phyloP scores from a whole-genome alignment of 1,139 yeast species.

The Taphrina betulina region DNA sequence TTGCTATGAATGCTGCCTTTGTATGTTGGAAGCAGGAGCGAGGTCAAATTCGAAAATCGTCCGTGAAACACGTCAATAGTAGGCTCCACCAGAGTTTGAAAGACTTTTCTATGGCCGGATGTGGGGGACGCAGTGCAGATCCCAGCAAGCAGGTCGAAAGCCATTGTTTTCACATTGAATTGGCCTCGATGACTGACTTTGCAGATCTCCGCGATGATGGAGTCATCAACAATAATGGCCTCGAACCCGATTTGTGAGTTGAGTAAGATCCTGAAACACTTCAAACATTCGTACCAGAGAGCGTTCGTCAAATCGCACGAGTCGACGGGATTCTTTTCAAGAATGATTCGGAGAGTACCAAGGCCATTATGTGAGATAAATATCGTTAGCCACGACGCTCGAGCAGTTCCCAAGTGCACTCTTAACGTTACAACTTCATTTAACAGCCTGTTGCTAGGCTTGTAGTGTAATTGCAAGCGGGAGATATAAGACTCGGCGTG shows the following conservation, averaged over 20 bases:
- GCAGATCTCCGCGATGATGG: neutral
- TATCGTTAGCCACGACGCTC: conserved; percentile 1
- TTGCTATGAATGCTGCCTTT: neutral
- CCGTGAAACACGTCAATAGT: neutral
- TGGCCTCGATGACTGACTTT: neutral
- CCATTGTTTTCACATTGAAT: neutral
- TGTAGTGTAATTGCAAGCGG: neutral
- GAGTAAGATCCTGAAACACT: conserved; percentile 21
- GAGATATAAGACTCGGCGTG: neutral
- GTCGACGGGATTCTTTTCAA: neutral
- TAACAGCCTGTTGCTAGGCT: neutral
- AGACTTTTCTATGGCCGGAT: neutral
- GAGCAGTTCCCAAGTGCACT: conserved; percentile 12
- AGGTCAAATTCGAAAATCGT: conserved; percentile 3
- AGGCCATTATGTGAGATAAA: conserved; percentile 10
- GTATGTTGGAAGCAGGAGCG: neutral
- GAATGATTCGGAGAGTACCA: neutral
- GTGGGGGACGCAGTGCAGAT: neutral
- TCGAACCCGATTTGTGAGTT: conserved; percentile 11
- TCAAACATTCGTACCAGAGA: neutral
- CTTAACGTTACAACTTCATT: conserved; percentile 9
- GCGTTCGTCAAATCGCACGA: neutral
- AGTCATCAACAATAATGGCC: neutral
- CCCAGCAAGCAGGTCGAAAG: conserved; percentile 16
- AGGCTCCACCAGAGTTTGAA: neutral